These are phyloP conservation scores for Pseudonitzschia pungens DNA, from an alignment of 108 stramenopile genomes.

Conservation along the genomic window DNA sequence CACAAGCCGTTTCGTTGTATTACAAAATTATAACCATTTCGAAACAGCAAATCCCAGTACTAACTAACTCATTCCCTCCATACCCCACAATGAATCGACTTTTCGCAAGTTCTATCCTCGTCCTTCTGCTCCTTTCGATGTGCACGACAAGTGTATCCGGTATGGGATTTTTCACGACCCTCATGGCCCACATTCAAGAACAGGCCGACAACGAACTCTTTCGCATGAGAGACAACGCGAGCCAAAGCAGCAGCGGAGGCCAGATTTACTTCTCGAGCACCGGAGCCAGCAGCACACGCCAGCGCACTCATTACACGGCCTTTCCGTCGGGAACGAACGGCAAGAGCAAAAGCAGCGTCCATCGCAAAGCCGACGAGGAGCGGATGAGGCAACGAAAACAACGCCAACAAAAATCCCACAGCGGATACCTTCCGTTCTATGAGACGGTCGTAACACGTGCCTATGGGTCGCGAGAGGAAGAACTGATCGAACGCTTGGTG, in stretches of 20 bases:
- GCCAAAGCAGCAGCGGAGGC: background rate
- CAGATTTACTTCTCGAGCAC: background rate
- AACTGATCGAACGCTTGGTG: conserved; percentile 9
- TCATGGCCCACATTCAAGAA: conserved; percentile 1
- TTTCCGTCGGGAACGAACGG: background rate
- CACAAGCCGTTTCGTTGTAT: too few species aligned
- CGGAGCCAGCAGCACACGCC: background rate
- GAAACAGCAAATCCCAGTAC: too few species aligned
- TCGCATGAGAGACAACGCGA: background rate
- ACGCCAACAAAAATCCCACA: background rate
- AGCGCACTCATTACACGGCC: background rate
- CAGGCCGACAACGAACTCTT: background rate
- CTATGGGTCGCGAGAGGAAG: background rate
- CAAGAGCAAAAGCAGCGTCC: background rate
- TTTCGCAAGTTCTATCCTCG: background rate
- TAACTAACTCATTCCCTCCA: too few species aligned
- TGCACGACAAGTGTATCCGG: background rate
- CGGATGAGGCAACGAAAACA: background rate
- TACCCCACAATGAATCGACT: background rate
- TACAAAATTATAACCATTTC: too few species aligned
- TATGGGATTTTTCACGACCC: conserved; percentile 14
- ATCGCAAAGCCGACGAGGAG: background rate
- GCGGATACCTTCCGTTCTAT: background rate
- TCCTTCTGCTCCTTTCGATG: background rate
- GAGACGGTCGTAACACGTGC: background rate